A percentile compares a stretch with the other conserved stretches of the same genome.
These are phyloP conservation scores for Beauveria australis DNA, from an alignment of 2,329 filamentous ascomycete genomes.

Conservation along the genomic window DNA sequence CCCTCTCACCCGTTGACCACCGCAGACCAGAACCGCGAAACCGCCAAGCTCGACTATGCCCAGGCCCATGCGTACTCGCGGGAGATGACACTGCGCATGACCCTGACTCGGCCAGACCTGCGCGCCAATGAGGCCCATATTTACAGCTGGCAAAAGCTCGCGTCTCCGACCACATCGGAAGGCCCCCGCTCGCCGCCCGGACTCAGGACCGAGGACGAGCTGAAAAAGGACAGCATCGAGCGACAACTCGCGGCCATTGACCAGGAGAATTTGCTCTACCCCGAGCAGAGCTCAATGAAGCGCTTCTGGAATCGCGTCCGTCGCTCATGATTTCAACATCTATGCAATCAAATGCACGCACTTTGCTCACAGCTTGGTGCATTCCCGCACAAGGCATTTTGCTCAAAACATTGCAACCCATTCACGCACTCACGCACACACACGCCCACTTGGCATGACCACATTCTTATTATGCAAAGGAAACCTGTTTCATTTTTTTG, in stretches of 20 bases:
- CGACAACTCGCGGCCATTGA: constrained; percentile 46
- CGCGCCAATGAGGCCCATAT: constrained; percentile 65
- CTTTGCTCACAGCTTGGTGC: background rate
- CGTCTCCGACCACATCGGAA: constrained; percentile 22
- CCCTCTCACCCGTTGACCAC: constrained; percentile 21
- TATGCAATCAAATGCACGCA: background rate
- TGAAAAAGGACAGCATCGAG: constrained; percentile 49
- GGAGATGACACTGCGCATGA: constrained; percentile 97
- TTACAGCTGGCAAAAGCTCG: constrained; percentile 56
- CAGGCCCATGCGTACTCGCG: constrained; percentile 51
- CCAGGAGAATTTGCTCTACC: constrained; percentile 29
- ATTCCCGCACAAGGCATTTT: background rate
- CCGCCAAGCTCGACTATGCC: constrained; percentile 33
- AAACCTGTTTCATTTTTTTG: background rate
- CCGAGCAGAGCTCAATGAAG: constrained; percentile 49
- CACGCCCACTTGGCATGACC: constrained; percentile 1
- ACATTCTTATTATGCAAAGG: background rate
- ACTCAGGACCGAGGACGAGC: constrained; percentile 26
- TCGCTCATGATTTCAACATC: constrained; percentile 25
- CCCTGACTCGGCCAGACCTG: constrained; percentile 80
- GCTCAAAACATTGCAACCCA: background rate
- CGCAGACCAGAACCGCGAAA: constrained; percentile 16
- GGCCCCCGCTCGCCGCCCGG: constrained; percentile 23
- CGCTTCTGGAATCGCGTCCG: constrained; percentile 57
- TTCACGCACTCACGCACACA: background rate